phyloP scores from a whole-genome alignment of 1,284 basidiomycete species.

The Rhizoctonia solani region DNA sequence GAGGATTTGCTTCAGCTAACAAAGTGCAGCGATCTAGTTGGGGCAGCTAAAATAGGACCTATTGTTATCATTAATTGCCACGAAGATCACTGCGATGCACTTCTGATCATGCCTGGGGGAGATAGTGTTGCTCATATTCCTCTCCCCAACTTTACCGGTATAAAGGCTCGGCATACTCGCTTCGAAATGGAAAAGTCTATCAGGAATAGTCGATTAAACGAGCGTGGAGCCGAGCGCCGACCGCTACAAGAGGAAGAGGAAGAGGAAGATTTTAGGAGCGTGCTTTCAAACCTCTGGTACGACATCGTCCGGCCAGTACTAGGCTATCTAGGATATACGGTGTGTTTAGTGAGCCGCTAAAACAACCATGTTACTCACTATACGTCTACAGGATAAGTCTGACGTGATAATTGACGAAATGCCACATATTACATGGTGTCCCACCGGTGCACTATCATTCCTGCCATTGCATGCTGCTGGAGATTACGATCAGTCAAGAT shows the following conservation, averaged over 20 bases:
- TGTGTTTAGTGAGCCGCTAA: no score
- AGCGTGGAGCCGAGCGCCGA: no score
- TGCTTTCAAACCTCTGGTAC: no score
- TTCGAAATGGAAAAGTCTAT: no score
- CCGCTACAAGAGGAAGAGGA: no score
- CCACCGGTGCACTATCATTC: constrained; percentile 9
- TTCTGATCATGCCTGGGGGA: background rate
- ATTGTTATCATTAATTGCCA: background rate
- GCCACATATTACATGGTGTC: constrained; percentile 19
- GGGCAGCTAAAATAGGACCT: background rate
- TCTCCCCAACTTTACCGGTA: background rate
- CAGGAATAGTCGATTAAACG: no score
- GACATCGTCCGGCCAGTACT: no score
- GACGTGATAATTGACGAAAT: background rate
- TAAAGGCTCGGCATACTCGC: no score
- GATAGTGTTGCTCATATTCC: background rate
- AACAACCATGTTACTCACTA: background rate
- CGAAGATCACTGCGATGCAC: background rate
- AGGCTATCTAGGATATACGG: no score
- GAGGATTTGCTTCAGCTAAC: background rate
- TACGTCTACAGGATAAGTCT: background rate
- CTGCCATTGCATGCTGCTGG: no score
- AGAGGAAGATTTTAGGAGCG: no score
- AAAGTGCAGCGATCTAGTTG: background rate
- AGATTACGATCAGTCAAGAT: no score